Base-by-base conservation (phyloP, 495 filamentous ascomycete species). In the Podospora conica region DNA sequence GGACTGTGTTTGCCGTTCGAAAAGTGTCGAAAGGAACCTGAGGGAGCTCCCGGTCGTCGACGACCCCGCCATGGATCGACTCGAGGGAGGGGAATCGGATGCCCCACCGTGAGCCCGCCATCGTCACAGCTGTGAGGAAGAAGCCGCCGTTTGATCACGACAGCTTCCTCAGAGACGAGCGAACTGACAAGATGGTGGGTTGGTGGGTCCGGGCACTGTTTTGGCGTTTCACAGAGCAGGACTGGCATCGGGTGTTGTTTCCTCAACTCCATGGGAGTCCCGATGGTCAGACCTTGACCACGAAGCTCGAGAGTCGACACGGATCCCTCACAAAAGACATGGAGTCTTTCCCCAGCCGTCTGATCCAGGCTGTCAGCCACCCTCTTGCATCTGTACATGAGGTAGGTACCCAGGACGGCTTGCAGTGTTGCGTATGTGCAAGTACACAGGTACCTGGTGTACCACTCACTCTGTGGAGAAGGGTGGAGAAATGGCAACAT, bases 81-180 rank as follows among this genome's bases (percentile, higher is more conserved):
- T 12, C 15, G 12, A 57, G 22, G 11, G 21, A 27, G 21, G 27
- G 21, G 28, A 31, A 53, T 64, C 61, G 20, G 61, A 20, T 28
- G 64, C 56, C 63, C 63, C 63, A 40, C 64, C 55, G 53, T 59
- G 9, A 23, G 11, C 27, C 33, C 60, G 25, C 31, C 31, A 18
- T 33, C 59, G 27, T 59, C 25, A n/a, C n/a, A 29, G 15, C 25
- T 20, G 9, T 8, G 40, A 48, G 40, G 40, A 48, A 48, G 18
- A n/a, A 48, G 29, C 29, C 29, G 29, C n/a, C n/a, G n/a, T n/a
- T n/a, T n/a, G 40, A 40, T 48, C 18, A n/a, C 18, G 15, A 40
- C 12, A 61, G 60, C 40, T 24, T 24, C 23, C 23, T 57, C 23
- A 48, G 25, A 6, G 40, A 48, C 29, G 2, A n/a, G 6, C 1